Conservation (phyloP, 2,329 filamentous ascomycete genomes). For the Phyllosticta citrichinensis region DNA sequence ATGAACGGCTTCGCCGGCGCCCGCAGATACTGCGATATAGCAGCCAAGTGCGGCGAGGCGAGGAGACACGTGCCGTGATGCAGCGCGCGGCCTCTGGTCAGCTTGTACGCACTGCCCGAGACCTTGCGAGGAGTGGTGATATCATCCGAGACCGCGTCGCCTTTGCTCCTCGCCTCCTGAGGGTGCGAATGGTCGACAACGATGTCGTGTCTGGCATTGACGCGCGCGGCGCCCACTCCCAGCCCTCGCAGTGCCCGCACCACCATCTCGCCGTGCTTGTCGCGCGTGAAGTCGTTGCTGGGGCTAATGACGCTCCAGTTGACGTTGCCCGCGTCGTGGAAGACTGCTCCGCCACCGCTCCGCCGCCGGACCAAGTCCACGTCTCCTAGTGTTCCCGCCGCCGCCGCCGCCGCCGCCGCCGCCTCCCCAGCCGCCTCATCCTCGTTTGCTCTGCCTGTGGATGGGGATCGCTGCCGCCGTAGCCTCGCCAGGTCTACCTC, state of each 20-base stretch:
- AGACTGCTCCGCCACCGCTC: conserved; percentile 85
- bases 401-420: conserved; percentile 10
- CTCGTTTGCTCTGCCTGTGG: not conserved
- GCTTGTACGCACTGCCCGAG: conserved; percentile 89
- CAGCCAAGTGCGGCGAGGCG: conserved; percentile 60
- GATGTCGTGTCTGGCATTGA: conserved; percentile 91
- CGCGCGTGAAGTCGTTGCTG: conserved; percentile 62
- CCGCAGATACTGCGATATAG: conserved; percentile 59
- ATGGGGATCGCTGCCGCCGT: conserved; percentile 14
- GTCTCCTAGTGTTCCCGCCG: conserved; percentile 21
- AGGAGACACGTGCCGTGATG: conserved; percentile 92
- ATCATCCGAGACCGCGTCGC: conserved; percentile 19
- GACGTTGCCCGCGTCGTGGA: conserved; percentile 85
- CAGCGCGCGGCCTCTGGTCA: conserved; percentile 68
- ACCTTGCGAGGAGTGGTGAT: conserved; percentile 62
- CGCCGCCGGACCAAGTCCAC: conserved; percentile 68
- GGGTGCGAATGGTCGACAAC: conserved; percentile 52
- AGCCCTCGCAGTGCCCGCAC: conserved; percentile 63
- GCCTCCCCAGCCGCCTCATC: not conserved
- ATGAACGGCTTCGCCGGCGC: conserved; percentile 73
- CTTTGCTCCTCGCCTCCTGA: conserved; percentile 14
- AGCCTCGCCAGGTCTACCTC: conserved; percentile 69
- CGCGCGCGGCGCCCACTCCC: conserved; percentile 51
- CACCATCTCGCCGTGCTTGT: conserved; percentile 88
- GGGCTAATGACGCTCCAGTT: conserved; percentile 93